phyloP scores from a whole-genome alignment of 2,329 filamentous ascomycete genomes.

The Aspergillus ustus region DNA sequence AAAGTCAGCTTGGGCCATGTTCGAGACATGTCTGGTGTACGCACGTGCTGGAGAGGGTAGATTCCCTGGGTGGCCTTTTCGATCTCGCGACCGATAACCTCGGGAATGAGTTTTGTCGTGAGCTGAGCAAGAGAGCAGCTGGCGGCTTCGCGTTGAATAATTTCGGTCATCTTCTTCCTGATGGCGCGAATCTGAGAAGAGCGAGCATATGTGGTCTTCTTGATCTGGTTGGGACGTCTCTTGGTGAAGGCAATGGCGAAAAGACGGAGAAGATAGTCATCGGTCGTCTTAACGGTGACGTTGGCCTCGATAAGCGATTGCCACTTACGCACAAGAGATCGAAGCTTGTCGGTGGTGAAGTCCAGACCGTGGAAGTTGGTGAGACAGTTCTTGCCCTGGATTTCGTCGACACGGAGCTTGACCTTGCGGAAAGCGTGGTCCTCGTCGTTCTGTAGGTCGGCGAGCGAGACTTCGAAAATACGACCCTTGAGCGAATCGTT shows the following conservation, averaged over 20 bases:
- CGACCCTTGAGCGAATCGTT: conserved; percentile 99
- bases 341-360: conserved; percentile 99
- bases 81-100: conserved; percentile 99
- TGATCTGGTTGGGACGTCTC: conserved; percentile 98
- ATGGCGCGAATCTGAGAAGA: conserved; percentile 97
- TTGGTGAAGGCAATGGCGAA: conserved; percentile 99
- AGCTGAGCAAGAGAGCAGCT: conserved; percentile 95
- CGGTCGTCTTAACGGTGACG: conserved; percentile 99
- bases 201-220: conserved; percentile 99
- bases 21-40: conserved; percentile 31
- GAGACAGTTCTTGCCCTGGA: conserved; percentile 99
- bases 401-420: conserved; percentile 97
- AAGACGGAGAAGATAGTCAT: conserved; percentile 98
- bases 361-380: conserved; percentile 99
- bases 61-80: conserved; percentile 99
- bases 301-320: conserved; percentile 99
- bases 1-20: conserved; percentile 38
- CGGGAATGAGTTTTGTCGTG: conserved; percentile 97
- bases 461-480: conserved; percentile 98
- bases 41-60: conserved; percentile 98
- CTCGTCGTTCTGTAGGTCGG: conserved; percentile 99
- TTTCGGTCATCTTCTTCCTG: conserved; percentile 99
- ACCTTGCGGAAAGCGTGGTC: conserved; percentile 99
- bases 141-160: conserved; percentile 94
- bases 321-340: conserved; percentile 99